Evolutionary conservation across 768 basidiomycete species (phyloP).

Genomic region (Lentinula sp.): DNA sequence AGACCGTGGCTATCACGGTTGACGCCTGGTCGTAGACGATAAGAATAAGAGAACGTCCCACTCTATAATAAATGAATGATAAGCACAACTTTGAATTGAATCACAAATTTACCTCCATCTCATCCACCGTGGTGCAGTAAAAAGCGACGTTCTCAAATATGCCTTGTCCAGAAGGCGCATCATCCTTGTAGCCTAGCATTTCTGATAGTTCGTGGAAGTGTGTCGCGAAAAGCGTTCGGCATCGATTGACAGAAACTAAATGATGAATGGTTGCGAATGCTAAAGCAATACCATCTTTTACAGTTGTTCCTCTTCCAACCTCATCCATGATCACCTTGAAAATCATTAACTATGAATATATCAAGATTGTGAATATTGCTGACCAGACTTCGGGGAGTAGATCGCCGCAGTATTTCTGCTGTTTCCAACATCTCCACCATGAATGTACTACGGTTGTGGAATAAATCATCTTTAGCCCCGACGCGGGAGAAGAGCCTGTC

Average conservation of each 20-base stretch:
- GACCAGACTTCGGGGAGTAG: conserved; percentile 80
- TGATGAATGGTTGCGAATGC: conserved; percentile 90
- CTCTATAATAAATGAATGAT: conserved; percentile 36
- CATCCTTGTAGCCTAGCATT: conserved; percentile 61
- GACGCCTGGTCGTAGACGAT: conserved; percentile 74
- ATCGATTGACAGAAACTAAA: conserved; percentile 61
- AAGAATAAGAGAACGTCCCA: conserved; percentile 77
- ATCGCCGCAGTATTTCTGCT: conserved; percentile 79
- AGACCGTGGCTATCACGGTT: conserved; percentile 89
- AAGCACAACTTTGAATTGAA: not conserved
- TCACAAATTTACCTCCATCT: conserved; percentile 52
- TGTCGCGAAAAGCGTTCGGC: conserved; percentile 93
- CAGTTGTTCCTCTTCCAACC: conserved; percentile 94
- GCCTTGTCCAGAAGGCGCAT: conserved; percentile 32
- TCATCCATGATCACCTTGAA: conserved; percentile 97
- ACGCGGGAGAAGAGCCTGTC: conserved; percentile 93
- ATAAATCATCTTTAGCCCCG: conserved; percentile 93
- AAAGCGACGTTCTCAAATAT: conserved; percentile 65
- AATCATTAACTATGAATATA: not conserved
- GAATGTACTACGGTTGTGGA: conserved; percentile 90
- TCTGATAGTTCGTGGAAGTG: conserved; percentile 94
- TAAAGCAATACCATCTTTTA: conserved; percentile 88
- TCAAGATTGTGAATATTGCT: conserved; percentile 16
- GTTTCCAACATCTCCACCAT: conserved; percentile 99
- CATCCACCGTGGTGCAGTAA: conserved; percentile 86